These are phyloP conservation scores for Aspergillus panamensis DNA, from an alignment of 495 filamentous ascomycete species.

Conservation along the genomic window DNA sequence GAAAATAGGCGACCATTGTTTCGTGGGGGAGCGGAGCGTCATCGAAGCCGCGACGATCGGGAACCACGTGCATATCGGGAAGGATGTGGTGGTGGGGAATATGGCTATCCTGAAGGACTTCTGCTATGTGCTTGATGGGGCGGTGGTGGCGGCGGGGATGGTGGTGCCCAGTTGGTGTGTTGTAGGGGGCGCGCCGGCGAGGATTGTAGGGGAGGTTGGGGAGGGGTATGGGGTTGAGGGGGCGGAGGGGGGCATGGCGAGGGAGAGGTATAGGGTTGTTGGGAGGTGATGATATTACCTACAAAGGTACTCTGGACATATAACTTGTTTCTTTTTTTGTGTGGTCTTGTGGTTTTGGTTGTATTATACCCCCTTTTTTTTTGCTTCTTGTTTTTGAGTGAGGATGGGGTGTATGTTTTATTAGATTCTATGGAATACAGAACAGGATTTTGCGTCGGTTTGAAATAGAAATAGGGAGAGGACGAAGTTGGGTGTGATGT, in stretches of 20 bases:
- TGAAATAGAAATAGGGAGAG: too few relatives aligned
- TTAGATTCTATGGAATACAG: too few relatives aligned
- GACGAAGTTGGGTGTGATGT: neutral
- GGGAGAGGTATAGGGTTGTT: conserved; percentile 46
- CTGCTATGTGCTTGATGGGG: conserved; percentile 75
- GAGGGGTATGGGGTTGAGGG: conserved; percentile 67
- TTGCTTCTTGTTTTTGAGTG: too few relatives aligned
- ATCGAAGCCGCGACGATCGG: conserved; percentile 77
- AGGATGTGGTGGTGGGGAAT: conserved; percentile 68
- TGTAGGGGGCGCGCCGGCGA: conserved; percentile 75
- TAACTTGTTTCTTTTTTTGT: conserved; percentile 15
- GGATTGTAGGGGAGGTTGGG: conserved; percentile 80
- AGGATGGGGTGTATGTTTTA: too few relatives aligned
- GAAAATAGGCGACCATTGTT: conserved; percentile 90
- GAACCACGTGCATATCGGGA: conserved; percentile 78
- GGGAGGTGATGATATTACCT: conserved; percentile 25
- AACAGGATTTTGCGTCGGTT: neutral
- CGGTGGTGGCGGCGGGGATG: conserved; percentile 80
- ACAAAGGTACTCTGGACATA: neutral
- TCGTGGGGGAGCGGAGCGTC: conserved; percentile 68
- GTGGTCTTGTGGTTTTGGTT: neutral
- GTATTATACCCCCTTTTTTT: conserved; percentile 2
- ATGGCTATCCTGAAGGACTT: conserved; percentile 90
- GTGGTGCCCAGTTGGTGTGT: conserved; percentile 86
- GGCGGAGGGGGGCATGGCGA: conserved; percentile 44